Evolutionary conservation across 768 basidiomycete genomes (phyloP).

Genomic region (Naganishia friedmannii): DNA sequence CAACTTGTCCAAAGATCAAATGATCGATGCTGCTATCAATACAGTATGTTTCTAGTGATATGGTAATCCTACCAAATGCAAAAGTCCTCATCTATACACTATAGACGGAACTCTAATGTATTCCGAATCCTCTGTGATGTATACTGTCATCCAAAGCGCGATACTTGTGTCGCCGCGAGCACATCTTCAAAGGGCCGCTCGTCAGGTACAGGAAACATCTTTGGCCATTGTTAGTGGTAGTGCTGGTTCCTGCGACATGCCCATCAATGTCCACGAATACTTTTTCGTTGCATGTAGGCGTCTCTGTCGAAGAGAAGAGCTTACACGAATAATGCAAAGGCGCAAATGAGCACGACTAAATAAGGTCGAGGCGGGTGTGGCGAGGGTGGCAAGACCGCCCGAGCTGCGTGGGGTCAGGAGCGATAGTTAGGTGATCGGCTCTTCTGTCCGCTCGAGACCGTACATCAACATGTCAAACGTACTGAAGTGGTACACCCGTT

Average conservation of each 20-base stretch:
- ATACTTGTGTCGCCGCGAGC: neutral
- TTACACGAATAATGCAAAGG: conserved; percentile 8
- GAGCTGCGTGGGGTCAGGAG: neutral
- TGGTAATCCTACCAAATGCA: conserved; percentile 6
- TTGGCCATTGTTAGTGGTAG: too few relatives aligned
- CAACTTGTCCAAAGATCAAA: too few relatives aligned
- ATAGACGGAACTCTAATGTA: neutral
- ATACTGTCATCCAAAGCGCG: neutral
- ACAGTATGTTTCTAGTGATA: conserved; percentile 13
- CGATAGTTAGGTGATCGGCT: neutral
- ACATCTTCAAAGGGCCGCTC: neutral
- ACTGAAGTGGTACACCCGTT: conserved; percentile 40
- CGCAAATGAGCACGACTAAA: neutral
- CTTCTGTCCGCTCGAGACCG: too few relatives aligned
- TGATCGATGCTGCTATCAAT: conserved; percentile 12
- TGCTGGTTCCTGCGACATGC: neutral
- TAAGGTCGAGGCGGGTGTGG: neutral
- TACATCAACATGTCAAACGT: neutral
- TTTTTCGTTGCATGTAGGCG: too few relatives aligned
- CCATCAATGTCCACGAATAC: too few relatives aligned
- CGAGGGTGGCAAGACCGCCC: neutral
- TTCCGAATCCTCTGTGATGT: conserved; percentile 13
- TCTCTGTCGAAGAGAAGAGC: neutral
- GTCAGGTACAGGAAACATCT: too few relatives aligned
- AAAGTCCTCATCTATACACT: neutral